Conservation (phyloP, 2,329 filamentous ascomycete species). For the Beauveria sp. region DNA sequence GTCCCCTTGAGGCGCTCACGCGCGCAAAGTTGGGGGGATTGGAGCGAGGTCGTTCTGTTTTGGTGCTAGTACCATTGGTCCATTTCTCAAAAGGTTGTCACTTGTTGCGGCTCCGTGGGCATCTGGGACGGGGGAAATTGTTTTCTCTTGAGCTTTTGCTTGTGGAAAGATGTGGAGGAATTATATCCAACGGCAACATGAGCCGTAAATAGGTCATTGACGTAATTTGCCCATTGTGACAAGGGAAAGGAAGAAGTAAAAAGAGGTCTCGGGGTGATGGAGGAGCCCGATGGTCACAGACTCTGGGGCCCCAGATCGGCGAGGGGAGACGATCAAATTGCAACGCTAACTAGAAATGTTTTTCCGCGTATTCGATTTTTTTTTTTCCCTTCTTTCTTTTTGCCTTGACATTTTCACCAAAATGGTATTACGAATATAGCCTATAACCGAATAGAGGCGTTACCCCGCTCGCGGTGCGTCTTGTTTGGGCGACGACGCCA, state of each 20-base stretch:
- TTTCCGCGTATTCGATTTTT: not conserved
- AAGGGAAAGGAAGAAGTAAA: no score
- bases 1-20: no score
- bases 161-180: not conserved
- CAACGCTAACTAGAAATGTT: not conserved
- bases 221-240: not conserved
- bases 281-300: not conserved
- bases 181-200: not conserved
- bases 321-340: not conserved
- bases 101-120: no score
- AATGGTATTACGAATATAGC: not conserved
- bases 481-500: not conserved
- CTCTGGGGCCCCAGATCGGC: not conserved
- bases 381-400: not conserved
- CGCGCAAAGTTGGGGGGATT: no score
- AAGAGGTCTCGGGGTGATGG: not conserved
- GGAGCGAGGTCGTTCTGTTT: no score
- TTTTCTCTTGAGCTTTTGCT: no score
- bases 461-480: conserved; percentile 3
- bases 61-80: no score
- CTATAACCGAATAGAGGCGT: not conserved
- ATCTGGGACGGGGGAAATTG: no score
- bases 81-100: no score
- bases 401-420: not conserved
- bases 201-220: not conserved